phyloP scores from a whole-genome alignment of 2,329 filamentous ascomycete species.

The Colletotrichum ledebouriae region DNA sequence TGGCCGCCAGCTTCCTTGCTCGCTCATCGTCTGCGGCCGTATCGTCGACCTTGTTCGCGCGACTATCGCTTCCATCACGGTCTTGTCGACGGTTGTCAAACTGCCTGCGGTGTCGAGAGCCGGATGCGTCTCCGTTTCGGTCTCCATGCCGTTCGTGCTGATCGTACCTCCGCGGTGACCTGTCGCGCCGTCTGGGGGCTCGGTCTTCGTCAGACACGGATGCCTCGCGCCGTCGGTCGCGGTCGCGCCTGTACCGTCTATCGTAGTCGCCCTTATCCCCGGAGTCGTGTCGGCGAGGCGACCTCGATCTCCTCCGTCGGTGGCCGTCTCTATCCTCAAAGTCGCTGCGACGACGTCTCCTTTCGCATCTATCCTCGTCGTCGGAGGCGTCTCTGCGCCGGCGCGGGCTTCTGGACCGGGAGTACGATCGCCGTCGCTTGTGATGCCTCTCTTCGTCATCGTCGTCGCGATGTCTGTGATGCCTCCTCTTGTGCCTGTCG shows the following conservation, averaged over 20 bases:
- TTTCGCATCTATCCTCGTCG: slow-evolving; percentile 43
- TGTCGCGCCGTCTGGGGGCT: slow-evolving; percentile 49
- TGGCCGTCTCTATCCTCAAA: slow-evolving; percentile 37
- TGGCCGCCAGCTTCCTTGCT: slow-evolving; percentile 77
- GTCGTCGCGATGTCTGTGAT: slow-evolving; percentile 58
- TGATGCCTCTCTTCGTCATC: slow-evolving; percentile 58
- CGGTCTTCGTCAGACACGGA: slow-evolving; percentile 48
- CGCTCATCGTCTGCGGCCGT: slow-evolving; percentile 65
- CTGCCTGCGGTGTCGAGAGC: slow-evolving; percentile 42
- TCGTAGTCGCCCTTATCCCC: slow-evolving; percentile 23
- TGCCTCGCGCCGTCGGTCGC: slow-evolving; percentile 48
- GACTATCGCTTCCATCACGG: slow-evolving; percentile 37
- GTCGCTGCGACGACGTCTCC: slow-evolving; percentile 38
- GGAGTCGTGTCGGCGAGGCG: slow-evolving; percentile 38
- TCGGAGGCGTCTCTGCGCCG: slow-evolving; percentile 44
- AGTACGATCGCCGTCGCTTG: slow-evolving; percentile 59
- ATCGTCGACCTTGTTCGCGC: slow-evolving; percentile 44
- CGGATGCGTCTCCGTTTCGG: slow-evolving; percentile 43
- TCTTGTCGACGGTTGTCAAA: slow-evolving; percentile 43
- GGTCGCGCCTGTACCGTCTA: slow-evolving; percentile 44
- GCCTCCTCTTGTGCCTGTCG: slow-evolving; percentile 59
- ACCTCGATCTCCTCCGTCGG: slow-evolving; percentile 35
- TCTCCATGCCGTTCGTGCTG: slow-evolving; percentile 41
- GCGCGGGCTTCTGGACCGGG: slow-evolving; percentile 59
- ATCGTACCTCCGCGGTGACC: slow-evolving; percentile 33